Evolutionary conservation across 371 early-diverging fungal species (phyloP), one percentile per base, ranked within the genome.

Genomic region (Fennellomyces sp.): DNA sequence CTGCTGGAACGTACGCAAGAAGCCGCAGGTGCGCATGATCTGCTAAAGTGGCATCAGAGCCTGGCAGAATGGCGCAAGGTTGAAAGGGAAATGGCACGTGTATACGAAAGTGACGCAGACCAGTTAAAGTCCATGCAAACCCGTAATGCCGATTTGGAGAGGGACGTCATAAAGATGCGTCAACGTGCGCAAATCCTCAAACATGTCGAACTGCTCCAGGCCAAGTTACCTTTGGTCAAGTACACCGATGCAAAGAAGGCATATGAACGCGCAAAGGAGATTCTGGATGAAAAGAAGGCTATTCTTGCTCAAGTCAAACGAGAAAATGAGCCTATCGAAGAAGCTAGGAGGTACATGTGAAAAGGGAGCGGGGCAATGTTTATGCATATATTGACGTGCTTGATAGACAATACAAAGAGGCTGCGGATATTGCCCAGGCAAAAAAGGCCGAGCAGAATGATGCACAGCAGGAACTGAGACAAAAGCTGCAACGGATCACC

Each of bases 1-100:
- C 72, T 97, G 15, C 75, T 97, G 39, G 71, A 76, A 61, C 91
- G 90, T 64, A 96, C 97, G 1, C 93, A 95, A 66, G 72, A 85
- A 7, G 96, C 97, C 0, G 91, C 90, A 11, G 97, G 95, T 3
- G 86, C 84, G 23, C 68, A 71, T 2, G 78, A 90, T 26, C 66
- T 96, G 62, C 55, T 84, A 7, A 70, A 69, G 19, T 76, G 81
- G 68, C 97, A 96, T 54, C 66, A 84, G 23, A 57, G 87, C 42
- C 73, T 97, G 35, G 85, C 89, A 8, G 72, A 75, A 7, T 62
- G 82, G 51, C 80, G 90, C 64, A 69, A 76, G 1, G 79, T 93
- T 28, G 84, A 94, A 70, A 87, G 84, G 52, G 58, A 41, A 0
- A 42, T 85, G 10, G 27, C 48, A 8, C 67, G 89, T 74, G 57